Evolutionary conservation across 108 stramenopile genomes (phyloP).

Genomic region (Stephanodiscus triporus): DNA sequence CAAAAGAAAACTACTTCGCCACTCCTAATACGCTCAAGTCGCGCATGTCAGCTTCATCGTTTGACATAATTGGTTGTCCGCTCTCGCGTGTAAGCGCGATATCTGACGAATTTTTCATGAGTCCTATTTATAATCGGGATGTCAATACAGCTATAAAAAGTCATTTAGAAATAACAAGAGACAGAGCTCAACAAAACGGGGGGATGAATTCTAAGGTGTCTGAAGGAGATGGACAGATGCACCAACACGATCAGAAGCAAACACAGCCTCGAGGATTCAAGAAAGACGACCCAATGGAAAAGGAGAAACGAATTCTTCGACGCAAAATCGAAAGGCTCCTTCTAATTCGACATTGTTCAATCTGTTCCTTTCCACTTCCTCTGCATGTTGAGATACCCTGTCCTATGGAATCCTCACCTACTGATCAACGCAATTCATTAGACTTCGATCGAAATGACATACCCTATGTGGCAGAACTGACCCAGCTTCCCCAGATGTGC

Average conservation of each 20-base stretch:
- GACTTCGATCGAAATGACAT: background rate
- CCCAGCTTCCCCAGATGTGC: slow-evolving; percentile 18
- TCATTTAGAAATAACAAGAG: background rate
- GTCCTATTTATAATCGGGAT: background rate
- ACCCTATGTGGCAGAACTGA: background rate
- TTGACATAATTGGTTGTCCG: slow-evolving; percentile 1
- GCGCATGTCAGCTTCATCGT: background rate
- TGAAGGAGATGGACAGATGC: background rate
- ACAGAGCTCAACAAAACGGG: background rate
- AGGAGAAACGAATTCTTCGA: slow-evolving; percentile 19
- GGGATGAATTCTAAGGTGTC: background rate
- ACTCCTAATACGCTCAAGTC: slow-evolving; percentile 4
- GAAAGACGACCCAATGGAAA: background rate
- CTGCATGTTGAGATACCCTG: slow-evolving; percentile 5
- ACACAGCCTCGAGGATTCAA: background rate
- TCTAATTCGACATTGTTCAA: slow-evolving; percentile 42
- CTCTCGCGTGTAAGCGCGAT: slow-evolving; percentile 2
- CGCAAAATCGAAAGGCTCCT: slow-evolving; percentile 47
- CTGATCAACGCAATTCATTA: background rate
- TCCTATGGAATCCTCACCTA: background rate
- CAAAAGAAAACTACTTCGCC: background rate
- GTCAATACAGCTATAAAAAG: no score
- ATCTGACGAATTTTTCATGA: background rate
- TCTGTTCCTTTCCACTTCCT: slow-evolving; percentile 21
- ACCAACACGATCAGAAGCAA: background rate